phyloP scores from a whole-genome alignment of 305 asterid genomes.

The Solanum hybrid region DNA sequence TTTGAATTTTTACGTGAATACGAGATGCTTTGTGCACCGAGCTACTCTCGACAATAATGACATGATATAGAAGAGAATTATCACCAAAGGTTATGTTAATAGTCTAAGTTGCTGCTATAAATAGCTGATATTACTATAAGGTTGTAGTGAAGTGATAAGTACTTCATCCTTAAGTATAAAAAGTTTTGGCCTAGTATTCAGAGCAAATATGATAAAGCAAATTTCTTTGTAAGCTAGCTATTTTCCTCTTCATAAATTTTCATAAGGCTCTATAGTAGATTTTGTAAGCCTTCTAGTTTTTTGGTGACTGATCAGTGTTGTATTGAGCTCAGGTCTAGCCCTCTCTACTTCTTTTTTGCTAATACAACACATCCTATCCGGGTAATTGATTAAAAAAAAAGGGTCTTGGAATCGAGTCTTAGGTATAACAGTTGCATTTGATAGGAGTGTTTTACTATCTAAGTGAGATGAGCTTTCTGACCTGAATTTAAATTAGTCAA shows the following conservation, averaged over 20 bases:
- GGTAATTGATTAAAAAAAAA: too few relatives aligned
- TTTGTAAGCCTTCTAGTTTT: background rate
- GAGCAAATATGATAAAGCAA: too few relatives aligned
- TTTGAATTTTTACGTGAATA: background rate
- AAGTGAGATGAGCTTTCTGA: background rate
- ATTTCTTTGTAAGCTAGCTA: too few relatives aligned
- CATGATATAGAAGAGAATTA: background rate
- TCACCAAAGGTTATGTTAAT: background rate
- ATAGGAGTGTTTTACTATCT: background rate
- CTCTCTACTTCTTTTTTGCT: background rate
- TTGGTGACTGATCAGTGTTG: background rate
- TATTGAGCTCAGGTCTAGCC: background rate
- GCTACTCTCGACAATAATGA: background rate
- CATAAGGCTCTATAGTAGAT: background rate
- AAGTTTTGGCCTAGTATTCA: background rate
- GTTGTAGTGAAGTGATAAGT: background rate
- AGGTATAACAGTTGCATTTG: background rate
- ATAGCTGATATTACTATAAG: background rate
- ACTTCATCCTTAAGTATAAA: background rate
- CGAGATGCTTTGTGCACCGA: fast-evolving
- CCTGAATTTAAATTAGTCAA: background rate
- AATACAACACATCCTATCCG: background rate
- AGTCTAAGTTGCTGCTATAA: background rate
- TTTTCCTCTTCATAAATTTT: background rate
- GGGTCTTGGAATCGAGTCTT: background rate